Evolutionary conservation across 2,329 filamentous ascomycete genomes (phyloP).

Genomic region (Epicoccum sorghinum): DNA sequence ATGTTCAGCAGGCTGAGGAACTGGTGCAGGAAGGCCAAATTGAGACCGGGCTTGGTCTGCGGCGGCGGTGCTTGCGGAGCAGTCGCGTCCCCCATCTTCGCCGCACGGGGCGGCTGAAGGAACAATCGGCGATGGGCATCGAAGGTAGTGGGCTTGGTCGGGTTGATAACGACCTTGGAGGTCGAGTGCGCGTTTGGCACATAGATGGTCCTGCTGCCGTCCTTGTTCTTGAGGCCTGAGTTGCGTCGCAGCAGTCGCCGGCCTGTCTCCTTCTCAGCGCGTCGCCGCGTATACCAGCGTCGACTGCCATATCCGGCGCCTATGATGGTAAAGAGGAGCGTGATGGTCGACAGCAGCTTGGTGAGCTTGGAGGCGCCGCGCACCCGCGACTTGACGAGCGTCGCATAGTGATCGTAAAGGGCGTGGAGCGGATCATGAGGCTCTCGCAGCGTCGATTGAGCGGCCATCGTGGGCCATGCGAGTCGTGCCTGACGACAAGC

Average conservation of each 20-base stretch:
- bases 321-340: constrained; percentile 79
- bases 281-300: constrained; percentile 74
- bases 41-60: constrained; percentile 91
- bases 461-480: constrained; percentile 69
- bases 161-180: constrained; percentile 87
- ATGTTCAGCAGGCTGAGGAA: constrained; percentile 96
- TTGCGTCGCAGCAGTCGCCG: constrained; percentile 84
- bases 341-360: constrained; percentile 76
- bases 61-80: constrained; percentile 76
- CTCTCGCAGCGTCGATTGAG: constrained; percentile 76
- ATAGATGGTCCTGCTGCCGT: constrained; percentile 92
- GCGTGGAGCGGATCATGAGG: constrained; percentile 53
- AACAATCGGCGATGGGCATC: constrained; percentile 95
- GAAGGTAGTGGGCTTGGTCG: constrained; percentile 91
- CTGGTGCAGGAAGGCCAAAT: constrained; percentile 94
- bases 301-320: constrained; percentile 78
- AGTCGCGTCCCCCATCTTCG: constrained; percentile 71
- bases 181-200: constrained; percentile 89
- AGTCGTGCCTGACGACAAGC: constrained; percentile 23
- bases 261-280: constrained; percentile 81
- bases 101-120: constrained; percentile 84
- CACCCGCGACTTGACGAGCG: constrained; percentile 58
- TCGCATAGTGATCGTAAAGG: constrained; percentile 57
- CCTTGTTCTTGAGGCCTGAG: constrained; percentile 90
- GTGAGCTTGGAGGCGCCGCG: constrained; percentile 71